Evolutionary conservation across 176 grass and related monocot genomes (phyloP), one percentile per base, ranked within the genome.

Genomic region (Rhynchospora tenuis): DNA sequence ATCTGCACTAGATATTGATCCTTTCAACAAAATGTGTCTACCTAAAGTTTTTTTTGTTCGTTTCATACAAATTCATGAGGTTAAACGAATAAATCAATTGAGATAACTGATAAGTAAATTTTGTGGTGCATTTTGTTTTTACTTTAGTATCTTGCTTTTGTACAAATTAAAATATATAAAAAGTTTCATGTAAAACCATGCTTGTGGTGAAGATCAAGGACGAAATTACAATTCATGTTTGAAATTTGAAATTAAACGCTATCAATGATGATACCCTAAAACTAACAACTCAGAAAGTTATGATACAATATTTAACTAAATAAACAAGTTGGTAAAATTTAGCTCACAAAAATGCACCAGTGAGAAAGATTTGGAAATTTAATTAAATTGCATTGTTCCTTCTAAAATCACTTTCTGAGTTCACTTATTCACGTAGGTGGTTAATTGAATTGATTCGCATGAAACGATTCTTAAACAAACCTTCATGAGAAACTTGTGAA

Each of bases 401-500:
- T 61, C 7, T 19, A 5, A 61, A 4, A 22, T n/a, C 17, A 38
- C 5, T 17, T 12, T 43, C 19, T 12, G 9, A 79, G 9, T 61
- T 61, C 75, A 79, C 5, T 62, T 63, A 60, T 81, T 81, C 57
- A 3, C 22, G 43, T 29, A 31, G 24, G 24, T 33, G 7, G 26
- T 64, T 33, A 42, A 64, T 63, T 80, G 11, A 81, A 63, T 28
- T 29, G 48, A 24, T 47, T 45, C 7, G 63, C 78, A 63, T 13
- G 24, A 81, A 63, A 1, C 28, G 14, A 64, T 52, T 50, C 19
- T 46, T 51, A 19, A 62, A 65, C 59, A 17, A 63, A 96, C 93
- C 90, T 89, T 81, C 28, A 20, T 38, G 33, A 93, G 86, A 26
- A 96, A 91, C 2, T 83, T 51, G 11, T 84, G 47, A 27, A 89